Conservation (phyloP, 176 grass and related monocot genomes). For the Juncus effusus region DNA sequence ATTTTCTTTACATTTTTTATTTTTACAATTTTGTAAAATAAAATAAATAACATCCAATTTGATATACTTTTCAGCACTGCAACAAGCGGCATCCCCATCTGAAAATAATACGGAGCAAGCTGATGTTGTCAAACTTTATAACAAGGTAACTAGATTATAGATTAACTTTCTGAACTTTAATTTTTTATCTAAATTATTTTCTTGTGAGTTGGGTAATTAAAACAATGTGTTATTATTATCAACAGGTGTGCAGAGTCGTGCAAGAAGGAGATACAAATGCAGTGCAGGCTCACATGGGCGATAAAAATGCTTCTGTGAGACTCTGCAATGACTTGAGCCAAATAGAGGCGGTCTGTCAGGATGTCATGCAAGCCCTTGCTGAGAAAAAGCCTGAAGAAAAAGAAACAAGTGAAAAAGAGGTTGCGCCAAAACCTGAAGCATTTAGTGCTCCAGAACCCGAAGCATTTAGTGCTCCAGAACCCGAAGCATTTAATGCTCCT, state of each 20-base stretch:
- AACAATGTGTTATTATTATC: conserved; percentile 1
- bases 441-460: not conserved
- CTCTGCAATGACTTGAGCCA: conserved; percentile 50
- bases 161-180: not conserved
- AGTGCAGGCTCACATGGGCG: conserved; percentile 59
- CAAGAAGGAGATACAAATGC: conserved; percentile 47
- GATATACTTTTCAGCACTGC: conserved; percentile 43
- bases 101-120: conserved; percentile 32
- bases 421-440: not conserved
- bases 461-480: not conserved
- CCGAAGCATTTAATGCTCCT: not conserved
- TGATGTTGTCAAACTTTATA: conserved; percentile 67
- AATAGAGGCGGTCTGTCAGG: conserved; percentile 49
- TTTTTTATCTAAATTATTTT: not conserved
- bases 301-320: conserved; percentile 40
- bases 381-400: conserved; percentile 31
- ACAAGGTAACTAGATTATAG: conserved; percentile 44
- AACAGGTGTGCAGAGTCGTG: conserved; percentile 73
- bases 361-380: conserved; percentile 36
- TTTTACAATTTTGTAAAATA: conserved; percentile 8
- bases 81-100: conserved; percentile 25
- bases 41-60: conserved; percentile 10
- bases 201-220: conserved; percentile 4
- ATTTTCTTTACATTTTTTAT: conserved; percentile 17
- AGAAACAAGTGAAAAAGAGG: conserved; percentile 2